A percentile compares a stretch with the other conserved stretches of the same genome.
phyloP scores from a whole-genome alignment of 2,329 filamentous ascomycete genomes.

The Exserohilum rostratum region DNA sequence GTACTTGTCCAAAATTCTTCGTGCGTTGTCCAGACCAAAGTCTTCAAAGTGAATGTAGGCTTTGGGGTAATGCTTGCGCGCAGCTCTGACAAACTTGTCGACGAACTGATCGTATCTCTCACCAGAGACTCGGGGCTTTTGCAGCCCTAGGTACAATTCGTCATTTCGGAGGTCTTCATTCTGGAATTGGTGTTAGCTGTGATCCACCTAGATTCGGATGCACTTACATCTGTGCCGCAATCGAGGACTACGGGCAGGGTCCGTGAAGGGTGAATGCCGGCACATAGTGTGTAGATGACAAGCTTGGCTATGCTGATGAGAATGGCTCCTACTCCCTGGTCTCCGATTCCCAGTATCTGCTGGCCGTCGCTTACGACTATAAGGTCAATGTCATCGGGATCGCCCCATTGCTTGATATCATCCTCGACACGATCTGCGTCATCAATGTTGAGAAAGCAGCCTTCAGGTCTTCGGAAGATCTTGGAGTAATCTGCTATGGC shows the following conservation, averaged over 20 bases:
- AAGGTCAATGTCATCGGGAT: conserved; percentile 78
- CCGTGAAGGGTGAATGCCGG: conserved; percentile 80
- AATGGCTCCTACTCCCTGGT: conserved; percentile 85
- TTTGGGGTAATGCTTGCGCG: conserved; percentile 72
- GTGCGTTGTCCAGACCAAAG: conserved; percentile 78
- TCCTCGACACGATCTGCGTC: conserved; percentile 70
- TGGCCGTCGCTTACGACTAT: conserved; percentile 81
- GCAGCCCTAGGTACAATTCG: conserved; percentile 78
- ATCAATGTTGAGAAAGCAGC: conserved; percentile 78
- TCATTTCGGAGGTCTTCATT: conserved; percentile 77
- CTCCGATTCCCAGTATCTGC: conserved; percentile 84
- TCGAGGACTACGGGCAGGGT: conserved; percentile 83
- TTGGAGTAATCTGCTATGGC: conserved; percentile 85
- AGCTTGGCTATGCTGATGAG: conserved; percentile 85
- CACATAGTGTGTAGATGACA: conserved; percentile 80
- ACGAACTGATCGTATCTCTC: conserved; percentile 78
- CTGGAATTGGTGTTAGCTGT: conserved; percentile 34
- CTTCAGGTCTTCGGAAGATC: conserved; percentile 77
- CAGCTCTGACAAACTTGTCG: conserved; percentile 72
- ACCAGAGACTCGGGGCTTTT: conserved; percentile 69
- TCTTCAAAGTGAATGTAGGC: conserved; percentile 92
- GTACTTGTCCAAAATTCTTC: conserved; percentile 77
- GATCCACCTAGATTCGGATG: not conserved
- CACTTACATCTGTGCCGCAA: conserved; percentile 73
- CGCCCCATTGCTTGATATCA: conserved; percentile 71